Conservation (phyloP, 148 eudicot genomes). For the Cornus suecica region DNA sequence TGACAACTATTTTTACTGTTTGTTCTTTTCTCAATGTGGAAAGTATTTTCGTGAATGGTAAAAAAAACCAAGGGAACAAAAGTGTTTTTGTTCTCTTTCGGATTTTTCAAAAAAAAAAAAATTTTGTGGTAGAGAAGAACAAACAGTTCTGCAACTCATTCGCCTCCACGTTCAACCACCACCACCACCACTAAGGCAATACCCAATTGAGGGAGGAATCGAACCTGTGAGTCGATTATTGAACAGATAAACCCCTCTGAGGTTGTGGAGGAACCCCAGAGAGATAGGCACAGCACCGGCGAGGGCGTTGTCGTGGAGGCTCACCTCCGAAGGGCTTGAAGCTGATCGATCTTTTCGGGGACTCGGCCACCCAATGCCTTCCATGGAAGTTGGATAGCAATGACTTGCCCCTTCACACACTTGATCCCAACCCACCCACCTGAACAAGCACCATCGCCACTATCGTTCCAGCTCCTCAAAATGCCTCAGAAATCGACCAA, state of each 20-base stretch:
- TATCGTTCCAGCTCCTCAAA: slow-evolving; percentile 60
- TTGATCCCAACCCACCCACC: slow-evolving; percentile 75
- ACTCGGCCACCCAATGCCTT: slow-evolving; percentile 65
- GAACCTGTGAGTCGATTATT: slow-evolving; percentile 73
- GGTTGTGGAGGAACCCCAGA: slow-evolving; percentile 60
- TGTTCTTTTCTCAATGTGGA: too few relatives aligned
- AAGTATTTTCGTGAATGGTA: too few relatives aligned
- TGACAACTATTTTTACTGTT: too few relatives aligned
- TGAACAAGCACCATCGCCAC: slow-evolving; percentile 53
- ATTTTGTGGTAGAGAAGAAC: too few relatives aligned
- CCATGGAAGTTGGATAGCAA: slow-evolving; percentile 76
- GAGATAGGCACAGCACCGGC: slow-evolving; percentile 63
- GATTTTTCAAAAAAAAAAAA: too few relatives aligned
- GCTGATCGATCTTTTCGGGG: slow-evolving; percentile 51
- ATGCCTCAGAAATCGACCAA: slow-evolving; percentile 40
- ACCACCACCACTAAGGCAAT: slow-evolving; percentile 22
- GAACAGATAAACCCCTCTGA: slow-evolving; percentile 71
- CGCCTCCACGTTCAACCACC: too few relatives aligned
- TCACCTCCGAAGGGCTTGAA: slow-evolving; percentile 56
- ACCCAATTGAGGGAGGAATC: slow-evolving; percentile 59
- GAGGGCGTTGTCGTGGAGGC: slow-evolving; percentile 75
- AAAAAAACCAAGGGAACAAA: too few relatives aligned
- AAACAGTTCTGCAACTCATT: too few relatives aligned
- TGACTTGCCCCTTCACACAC: slow-evolving; percentile 55
- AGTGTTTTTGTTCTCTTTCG: too few relatives aligned